These are phyloP conservation scores for Nicotiana otophora DNA, from an alignment of 257 asterid species.

Conservation along the genomic window DNA sequence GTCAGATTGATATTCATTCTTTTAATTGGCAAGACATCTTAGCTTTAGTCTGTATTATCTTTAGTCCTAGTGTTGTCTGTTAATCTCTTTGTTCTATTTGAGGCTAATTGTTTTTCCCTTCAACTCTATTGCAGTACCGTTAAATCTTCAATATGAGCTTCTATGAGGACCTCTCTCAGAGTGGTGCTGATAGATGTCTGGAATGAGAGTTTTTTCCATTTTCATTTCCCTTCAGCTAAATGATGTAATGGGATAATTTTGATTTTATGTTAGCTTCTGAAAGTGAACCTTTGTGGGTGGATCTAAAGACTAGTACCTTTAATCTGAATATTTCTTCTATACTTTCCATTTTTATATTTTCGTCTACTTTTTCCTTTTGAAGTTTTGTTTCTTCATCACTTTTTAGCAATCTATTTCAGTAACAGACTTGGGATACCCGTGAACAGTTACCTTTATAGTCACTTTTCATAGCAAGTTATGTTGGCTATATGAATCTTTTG, in stretches of 20 bases:
- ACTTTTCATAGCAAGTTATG: too few species aligned
- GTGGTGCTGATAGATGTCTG: background rate
- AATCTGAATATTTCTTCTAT: background rate
- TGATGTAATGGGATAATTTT: conserved; percentile 12
- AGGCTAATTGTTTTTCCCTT: background rate
- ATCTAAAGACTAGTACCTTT: background rate
- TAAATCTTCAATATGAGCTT: background rate
- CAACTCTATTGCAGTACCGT: background rate
- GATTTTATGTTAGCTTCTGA: background rate
- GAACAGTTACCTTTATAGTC: too few species aligned
- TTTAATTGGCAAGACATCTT: background rate
- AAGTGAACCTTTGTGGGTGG: background rate
- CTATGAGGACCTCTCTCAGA: background rate
- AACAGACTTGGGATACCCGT: background rate
- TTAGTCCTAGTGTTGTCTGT: background rate
- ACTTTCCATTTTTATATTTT: background rate
- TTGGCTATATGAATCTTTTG: too few species aligned
- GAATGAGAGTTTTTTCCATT: background rate
- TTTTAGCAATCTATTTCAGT: background rate
- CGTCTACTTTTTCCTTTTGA: background rate
- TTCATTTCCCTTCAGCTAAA: background rate
- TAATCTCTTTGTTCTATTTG: background rate
- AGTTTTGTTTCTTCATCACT: background rate
- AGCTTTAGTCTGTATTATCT: background rate
- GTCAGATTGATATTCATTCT: background rate